Base-by-base conservation (phyloP, 371 early-diverging fungal species). In the Mucor sp. region DNA sequence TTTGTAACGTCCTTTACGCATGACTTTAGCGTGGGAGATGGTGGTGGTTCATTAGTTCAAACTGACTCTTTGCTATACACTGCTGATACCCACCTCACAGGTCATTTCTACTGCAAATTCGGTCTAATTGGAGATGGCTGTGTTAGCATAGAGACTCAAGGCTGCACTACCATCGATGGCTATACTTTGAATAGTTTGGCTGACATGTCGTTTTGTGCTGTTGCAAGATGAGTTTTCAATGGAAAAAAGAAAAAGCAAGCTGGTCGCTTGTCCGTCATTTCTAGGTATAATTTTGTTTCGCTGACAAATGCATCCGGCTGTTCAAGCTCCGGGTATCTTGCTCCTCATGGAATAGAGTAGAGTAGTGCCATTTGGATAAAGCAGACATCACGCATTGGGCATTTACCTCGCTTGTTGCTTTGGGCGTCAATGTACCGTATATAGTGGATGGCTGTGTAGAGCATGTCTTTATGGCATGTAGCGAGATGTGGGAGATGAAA, bases 61-160 rank as follows among this genome's bases (percentile, higher is more conserved):
- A 25, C 30, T 30, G 14, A 6, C 0, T 19, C 11, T 19, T 11
- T 4, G 5, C 17, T n/a, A 19, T 30, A 21, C n/a, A 48, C 23
- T 23, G 6, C n/a, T 32, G 17, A 23, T 62, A 27, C 6, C 27
- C 59, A 71, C 71, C 55, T 89, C 82, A 63, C 94, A 93, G 11
- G 92, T 90, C 91, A 93, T 91, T 76, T 92, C 90, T 59, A 93
- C 94, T 8, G 94, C 93, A 62, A 91, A 91, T 68, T 93, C 92
- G 12, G 92, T 87, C 87, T 89, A 67, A 59, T 27, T 55, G 27
- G 12, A n/a, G 33, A 7, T 8, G 11, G 33, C 25, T 15, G 12
- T n/a, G 11, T 8, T 11, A 21, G 27, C 44, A 47, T 15, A 3
- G 12, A 4, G 44, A 8, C 21, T 15, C 41, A 41, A 32, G 27